Conservation (phyloP, 352 stramenopile species). For the Phytophthora pini region DNA sequence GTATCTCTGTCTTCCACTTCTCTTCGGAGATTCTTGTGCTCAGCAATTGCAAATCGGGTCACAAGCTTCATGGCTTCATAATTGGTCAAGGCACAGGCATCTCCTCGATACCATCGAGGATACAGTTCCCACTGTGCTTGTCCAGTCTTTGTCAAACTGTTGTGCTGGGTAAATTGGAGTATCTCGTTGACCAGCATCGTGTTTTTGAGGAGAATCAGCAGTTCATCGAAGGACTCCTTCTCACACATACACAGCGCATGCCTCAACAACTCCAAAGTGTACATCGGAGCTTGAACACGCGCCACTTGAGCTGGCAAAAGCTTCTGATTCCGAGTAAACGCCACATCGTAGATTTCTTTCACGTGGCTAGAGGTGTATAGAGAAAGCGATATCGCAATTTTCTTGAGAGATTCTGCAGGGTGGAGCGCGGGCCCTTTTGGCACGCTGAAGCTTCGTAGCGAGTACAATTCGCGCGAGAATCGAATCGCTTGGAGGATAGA, state of each 20-base stretch:
- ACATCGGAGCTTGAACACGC: slow-evolving; percentile 56
- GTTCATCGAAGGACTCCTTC: slow-evolving; percentile 61
- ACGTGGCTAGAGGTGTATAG: slow-evolving; percentile 62
- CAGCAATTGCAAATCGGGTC: slow-evolving; percentile 63
- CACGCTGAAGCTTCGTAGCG: slow-evolving; percentile 11
- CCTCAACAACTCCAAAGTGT: slow-evolving; percentile 62
- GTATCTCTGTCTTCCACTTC: slow-evolving; percentile 38
- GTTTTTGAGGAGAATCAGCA: slow-evolving; percentile 62
- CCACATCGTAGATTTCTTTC: slow-evolving; percentile 53
- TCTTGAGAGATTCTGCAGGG: slow-evolving; percentile 40
- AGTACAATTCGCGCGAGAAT: slow-evolving; percentile 67
- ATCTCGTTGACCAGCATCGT: slow-evolving; percentile 61
- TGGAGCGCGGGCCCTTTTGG: neutral
- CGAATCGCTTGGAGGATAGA: slow-evolving; percentile 58
- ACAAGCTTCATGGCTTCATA: slow-evolving; percentile 64
- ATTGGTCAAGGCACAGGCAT: slow-evolving; percentile 54
- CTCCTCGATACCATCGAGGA: slow-evolving; percentile 63
- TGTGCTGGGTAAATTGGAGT: slow-evolving; percentile 53
- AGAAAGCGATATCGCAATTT: slow-evolving; percentile 68
- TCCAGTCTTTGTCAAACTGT: slow-evolving; percentile 6
- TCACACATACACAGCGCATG: slow-evolving; percentile 75
- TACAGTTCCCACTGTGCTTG: slow-evolving; percentile 46
- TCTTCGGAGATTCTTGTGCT: slow-evolving; percentile 50
- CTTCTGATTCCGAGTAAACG: slow-evolving; percentile 11
- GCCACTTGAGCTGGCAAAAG: slow-evolving; percentile 41